Base-by-base conservation (phyloP, 176 grass and related monocot genomes). In the Musa beccarii region DNA sequence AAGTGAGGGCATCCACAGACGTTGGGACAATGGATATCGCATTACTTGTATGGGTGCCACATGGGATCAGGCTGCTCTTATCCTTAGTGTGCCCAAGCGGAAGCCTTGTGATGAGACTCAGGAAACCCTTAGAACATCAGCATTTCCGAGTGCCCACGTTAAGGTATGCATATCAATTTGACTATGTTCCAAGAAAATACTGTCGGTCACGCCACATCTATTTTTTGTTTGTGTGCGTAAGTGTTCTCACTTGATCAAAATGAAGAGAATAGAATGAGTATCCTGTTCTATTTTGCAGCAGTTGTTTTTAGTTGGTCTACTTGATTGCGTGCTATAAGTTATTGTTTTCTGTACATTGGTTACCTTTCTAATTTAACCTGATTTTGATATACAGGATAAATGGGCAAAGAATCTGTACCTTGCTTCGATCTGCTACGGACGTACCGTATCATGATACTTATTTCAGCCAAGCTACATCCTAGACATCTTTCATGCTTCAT, bases 31-130 rank as follows among this genome's bases (percentile, higher is more conserved):
- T 0, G 88, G 88, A 5, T 87, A 77, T 62, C 85, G 88, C 14
- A 90, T 90, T 56, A 90, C 88, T 0, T 68, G 84, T 43, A 84
- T 90, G 88, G 88, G 79, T 63, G 88, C 79, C 53, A 90, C 88
- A 19, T 53, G 75, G 79, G 88, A 90, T 56, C 88, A 90, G 67
- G 81, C 88, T 63, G 88, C 88, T 0, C 73, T 90, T 68, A 87
- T 87, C 67, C 68, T 90, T 76, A 90, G 88, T 67, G 81, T 87
- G 66, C 88, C 88, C 15, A 84, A 74, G 63, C 85, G 88, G 2
- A 83, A 80, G 19, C 88, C 88, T 21, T 68, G 81, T 23, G 88
- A 90, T 26, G 85, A 90, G 79, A 90, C 82, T 8, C 88, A 90
- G 50, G 88, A 87, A 82, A 90, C 84, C 17, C 81, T 90, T 71